Evolutionary conservation across 352 stramenopile species (phyloP), one percentile per base, ranked within the genome.

Genomic region (Globisporangium perplexum): DNA sequence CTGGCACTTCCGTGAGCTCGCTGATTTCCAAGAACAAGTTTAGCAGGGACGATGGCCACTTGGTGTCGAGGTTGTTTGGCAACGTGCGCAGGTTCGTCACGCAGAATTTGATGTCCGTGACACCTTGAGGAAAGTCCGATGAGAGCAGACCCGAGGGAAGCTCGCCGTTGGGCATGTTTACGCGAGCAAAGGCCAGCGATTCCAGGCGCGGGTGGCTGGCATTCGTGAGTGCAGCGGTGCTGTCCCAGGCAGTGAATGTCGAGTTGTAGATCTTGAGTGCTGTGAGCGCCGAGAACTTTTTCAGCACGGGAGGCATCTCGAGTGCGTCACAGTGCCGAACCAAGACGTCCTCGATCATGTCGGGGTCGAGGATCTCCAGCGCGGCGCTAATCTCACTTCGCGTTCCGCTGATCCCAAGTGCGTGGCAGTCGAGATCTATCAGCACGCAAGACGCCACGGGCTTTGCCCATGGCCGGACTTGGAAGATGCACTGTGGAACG

Each of bases 241-340:
- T 31, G 0, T 47, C 35, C 68, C 71, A 81, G 7, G 35, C 50
- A 0, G n/a, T 20, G 4, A 84, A 60, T 11, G 68, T 77, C 7
- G 68, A 68, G 38, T 81, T 81, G 54, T 76, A 79, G 30, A 78
- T 57, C 46, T 81, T 78, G 5, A 81, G 26, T 1, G 63, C 50
- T 20, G 74, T 48, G 2, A 83, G 51, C 2, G 47, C 43, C 1
- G 49, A 63, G 51, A 85, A 80, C 3, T 52, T 12, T 2, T 66
- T 46, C 1, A 85, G 20, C 1, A 47, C 44, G 0, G 47, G 24
- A 1, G 62, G 50, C 12, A 83, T 59, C 31, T 83, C 67, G 2
- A 85, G 35, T 4, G 30, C 38, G 0, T 57, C 42, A 26, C 71
- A 85, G 30, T 87, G 67, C 8, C 69, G 68, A 11, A 83, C 57